These are phyloP conservation scores for Phytopythium helicoides DNA, from an alignment of 352 stramenopile species.

Conservation along the genomic window DNA sequence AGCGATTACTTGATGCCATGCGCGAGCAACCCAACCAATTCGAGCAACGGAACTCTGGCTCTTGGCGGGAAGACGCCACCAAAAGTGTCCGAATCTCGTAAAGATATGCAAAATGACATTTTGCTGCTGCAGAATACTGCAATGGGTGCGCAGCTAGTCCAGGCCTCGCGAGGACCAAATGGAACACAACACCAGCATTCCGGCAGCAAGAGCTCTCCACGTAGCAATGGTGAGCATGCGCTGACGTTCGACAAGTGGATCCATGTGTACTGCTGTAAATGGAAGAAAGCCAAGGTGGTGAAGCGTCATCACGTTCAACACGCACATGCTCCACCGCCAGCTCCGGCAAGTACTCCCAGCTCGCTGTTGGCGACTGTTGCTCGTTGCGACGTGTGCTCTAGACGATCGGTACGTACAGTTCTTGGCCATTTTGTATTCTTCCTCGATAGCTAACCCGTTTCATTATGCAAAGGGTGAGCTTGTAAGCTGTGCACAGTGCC, in stretches of 20 bases:
- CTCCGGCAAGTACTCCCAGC: constrained; percentile 17
- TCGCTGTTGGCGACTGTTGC: constrained; percentile 3
- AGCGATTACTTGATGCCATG: constrained; percentile 85
- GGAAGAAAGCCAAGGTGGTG: constrained; percentile 65
- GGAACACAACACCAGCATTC: neutral
- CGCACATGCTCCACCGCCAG: constrained; percentile 23
- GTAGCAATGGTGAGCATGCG: neutral
- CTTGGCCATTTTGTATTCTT: neutral
- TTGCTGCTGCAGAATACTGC: neutral
- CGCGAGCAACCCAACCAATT: constrained; percentile 12
- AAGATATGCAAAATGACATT: neutral
- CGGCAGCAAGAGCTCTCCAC: constrained; percentile 1
- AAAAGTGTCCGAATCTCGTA: neutral
- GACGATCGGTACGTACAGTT: constrained; percentile 38
- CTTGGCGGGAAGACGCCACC: neutral
- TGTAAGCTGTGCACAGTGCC: constrained; percentile 50
- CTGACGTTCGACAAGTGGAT: constrained; percentile 55
- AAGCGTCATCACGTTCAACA: constrained; percentile 66
- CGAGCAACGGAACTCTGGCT: neutral
- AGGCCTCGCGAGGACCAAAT: neutral
- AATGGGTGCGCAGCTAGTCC: neutral
- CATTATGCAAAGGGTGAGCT: constrained; percentile 38
- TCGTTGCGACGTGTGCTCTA: constrained; percentile 61
- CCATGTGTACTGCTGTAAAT: constrained; percentile 77
- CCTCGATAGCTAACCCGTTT: neutral